phyloP scores from a whole-genome alignment of 2,329 filamentous ascomycete species.

The Calonectria pseudoturangicola region DNA sequence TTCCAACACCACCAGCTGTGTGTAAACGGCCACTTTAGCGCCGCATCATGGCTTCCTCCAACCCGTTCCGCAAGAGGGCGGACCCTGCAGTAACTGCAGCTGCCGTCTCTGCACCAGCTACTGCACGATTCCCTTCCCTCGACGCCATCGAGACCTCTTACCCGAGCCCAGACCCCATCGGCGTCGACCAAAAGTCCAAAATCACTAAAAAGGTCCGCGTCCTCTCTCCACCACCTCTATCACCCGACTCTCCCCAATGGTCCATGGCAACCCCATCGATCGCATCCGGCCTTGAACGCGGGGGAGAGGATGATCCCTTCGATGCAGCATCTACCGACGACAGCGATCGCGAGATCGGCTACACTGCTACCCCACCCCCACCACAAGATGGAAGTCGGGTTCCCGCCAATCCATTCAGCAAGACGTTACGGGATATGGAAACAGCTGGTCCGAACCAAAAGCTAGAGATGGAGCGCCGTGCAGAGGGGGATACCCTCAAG shows the following conservation, averaged over 20 bases:
- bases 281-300: constrained; percentile 52
- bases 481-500: constrained; percentile 58
- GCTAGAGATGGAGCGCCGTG: constrained; percentile 56
- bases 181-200: constrained; percentile 66
- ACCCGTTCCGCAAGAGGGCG: constrained; percentile 71
- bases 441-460: constrained; percentile 57
- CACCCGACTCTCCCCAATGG: constrained; percentile 69
- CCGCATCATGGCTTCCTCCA: constrained; percentile 63
- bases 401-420: constrained; percentile 70
- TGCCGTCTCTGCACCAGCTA: constrained; percentile 38
- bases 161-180: constrained; percentile 56
- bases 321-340: constrained; percentile 53
- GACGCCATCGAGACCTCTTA: constrained; percentile 56
- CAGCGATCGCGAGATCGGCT: constrained; percentile 53
- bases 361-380: constrained; percentile 52
- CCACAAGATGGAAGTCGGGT: constrained; percentile 45
- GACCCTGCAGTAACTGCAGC: constrained; percentile 48
- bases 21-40: constrained; percentile 37
- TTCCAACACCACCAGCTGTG: constrained; percentile 37
- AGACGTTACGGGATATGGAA: constrained; percentile 72
- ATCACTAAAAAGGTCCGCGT: constrained; percentile 81
- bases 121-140: constrained; percentile 53
- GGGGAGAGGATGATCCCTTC: constrained; percentile 59
- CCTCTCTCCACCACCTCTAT: constrained; percentile 78
- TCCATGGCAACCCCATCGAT: constrained; percentile 57